Base-by-base conservation (phyloP, 1,284 basidiomycete species). In the Mycena sp. region DNA sequence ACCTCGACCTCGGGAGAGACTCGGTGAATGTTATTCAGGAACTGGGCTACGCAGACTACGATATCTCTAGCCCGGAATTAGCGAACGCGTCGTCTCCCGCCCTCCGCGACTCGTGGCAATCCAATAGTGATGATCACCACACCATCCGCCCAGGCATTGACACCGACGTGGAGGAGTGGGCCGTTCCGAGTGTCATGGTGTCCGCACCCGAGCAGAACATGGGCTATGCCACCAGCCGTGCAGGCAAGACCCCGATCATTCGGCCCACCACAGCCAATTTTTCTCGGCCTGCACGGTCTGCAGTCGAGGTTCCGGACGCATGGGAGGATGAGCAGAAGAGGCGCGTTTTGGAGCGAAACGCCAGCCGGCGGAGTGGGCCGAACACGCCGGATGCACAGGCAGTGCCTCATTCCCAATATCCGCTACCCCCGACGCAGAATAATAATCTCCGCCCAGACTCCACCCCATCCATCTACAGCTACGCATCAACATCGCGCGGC, bases 291-390 rank as follows among this genome's bases (percentile, higher is more conserved):
- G 67, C 62, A 4, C 64, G 62, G 3, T 46, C 67, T 4, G 37
- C 60, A 2, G 65, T 67, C 38, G 65, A 66, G 37, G 44, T 67
- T 16, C 65, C 65, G 21, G 53, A 58, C n/a, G 54, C 62, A 14
- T 67, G 58, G 58, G 65, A 67, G 54, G 38, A 51, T 35, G 61
- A 67, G 49, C 67, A 67, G 38, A 69, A 69, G 60, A 49, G 40
- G 43, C 65, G 65, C n/a, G 67, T 69, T 2, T 51, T 69, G 29
- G 62, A 67, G 60, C 62, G 67, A 25, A 67, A 69, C 54, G 62
- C 63, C 9, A 59, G 57, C 16, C 61, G 65, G 3, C 40, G 58
- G 2, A 59, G 48, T 11, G 45, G 41, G 14, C 56, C 61, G 19
- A 58, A 50, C n/a, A 59, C 59, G 5, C 59, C 64, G 7, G 57